These are phyloP conservation scores for Leishmania major DNA, from an alignment of 208 protist genomes.

Conservation along the genomic window DNA sequence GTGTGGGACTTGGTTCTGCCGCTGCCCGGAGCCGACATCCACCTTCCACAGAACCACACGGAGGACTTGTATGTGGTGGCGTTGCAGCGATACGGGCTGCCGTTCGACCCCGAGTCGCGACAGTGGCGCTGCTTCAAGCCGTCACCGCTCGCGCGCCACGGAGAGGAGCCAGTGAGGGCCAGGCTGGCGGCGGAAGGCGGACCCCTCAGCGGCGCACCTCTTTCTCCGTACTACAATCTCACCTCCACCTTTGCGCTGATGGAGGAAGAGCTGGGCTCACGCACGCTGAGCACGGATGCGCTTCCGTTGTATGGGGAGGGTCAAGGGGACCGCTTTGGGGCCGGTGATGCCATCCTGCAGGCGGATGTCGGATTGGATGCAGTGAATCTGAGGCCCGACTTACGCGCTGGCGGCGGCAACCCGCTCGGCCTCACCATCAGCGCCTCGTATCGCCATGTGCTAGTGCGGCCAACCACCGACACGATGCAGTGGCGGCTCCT, in stretches of 20 bases:
- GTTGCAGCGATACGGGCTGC: slow-evolving; percentile 76
- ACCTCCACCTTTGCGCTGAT: slow-evolving; percentile 65
- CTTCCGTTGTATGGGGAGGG: slow-evolving; percentile 7
- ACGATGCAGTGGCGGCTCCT: slow-evolving; percentile 34
- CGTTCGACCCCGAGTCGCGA: slow-evolving; percentile 75
- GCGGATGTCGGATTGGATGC: slow-evolving; percentile 29
- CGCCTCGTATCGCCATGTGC: slow-evolving; percentile 43
- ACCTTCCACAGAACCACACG: slow-evolving; percentile 87
- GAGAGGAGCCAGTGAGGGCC: neutral
- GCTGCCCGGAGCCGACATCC: slow-evolving; percentile 68
- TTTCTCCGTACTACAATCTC: slow-evolving; percentile 67
- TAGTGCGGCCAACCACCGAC: slow-evolving; percentile 27
- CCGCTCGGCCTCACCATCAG: slow-evolving; percentile 44
- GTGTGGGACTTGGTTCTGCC: slow-evolving; percentile 80
- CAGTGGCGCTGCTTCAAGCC: slow-evolving; percentile 83
- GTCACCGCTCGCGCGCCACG: slow-evolving; percentile 4
- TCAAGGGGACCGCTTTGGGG: neutral
- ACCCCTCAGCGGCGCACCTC: slow-evolving; percentile 3
- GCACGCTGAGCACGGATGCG: slow-evolving; percentile 41
- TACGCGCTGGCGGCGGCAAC: slow-evolving; percentile 50
- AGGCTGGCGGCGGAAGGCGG: neutral
- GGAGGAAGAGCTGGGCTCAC: slow-evolving; percentile 70
- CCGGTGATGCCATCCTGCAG: neutral
- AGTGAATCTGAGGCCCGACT: slow-evolving; percentile 29
- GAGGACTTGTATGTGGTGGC: slow-evolving; percentile 84